Evolutionary conservation across 2,329 filamentous ascomycete genomes (phyloP), one percentile per base, ranked within the genome.

Genomic region (Dothistroma septosporum): DNA sequence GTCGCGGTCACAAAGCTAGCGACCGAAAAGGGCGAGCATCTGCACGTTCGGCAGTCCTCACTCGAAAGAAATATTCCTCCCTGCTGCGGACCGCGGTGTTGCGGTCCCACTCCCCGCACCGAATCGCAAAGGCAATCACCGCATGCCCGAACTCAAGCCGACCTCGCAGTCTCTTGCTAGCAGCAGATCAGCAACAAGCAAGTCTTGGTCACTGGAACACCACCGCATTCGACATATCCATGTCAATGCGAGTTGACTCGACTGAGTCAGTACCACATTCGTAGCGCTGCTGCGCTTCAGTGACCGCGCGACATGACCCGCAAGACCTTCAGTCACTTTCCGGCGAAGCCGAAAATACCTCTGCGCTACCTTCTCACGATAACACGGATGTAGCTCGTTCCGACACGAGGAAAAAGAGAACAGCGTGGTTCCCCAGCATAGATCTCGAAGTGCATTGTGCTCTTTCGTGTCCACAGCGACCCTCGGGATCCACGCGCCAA

Each of bases 31-130:
- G 52, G 59, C 53, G 53, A 54, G 55, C 52, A 24, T 49, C 47
- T 54, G 48, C 60, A 41, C 46, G 21, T 62, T 61, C 58, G 64
- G 60, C 64, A 62, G 57, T 61, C 58, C 55, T 61, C 46, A 56
- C 52, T 24, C 55, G 55, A 52, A 61, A 56, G 22, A 59, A 55
- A 21, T 16, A 12, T 48, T 53, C 60, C 37, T 50, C 53, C 53
- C 33, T 55, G 53, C 37, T 44, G 44, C 21, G 48, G 53, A 54
- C 37, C 52, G 46, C 21, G 48, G 53, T 57, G 44, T 53, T 53
- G 52, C 57, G 46, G 33, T 57, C 47, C 55, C 47, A 47, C 31
- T 22, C 44, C 48, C 33, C 47, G 55, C 44, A 50, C 37, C 46
- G 37, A n/a, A 28, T 11, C 6, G 22, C 3, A 57, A n/a, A 24